Percentiles rank a stretch among this genome's conserved stretches.
phyloP scores from a whole-genome alignment of 2,329 filamentous ascomycete species.

The Colletotrichum kahawae region DNA sequence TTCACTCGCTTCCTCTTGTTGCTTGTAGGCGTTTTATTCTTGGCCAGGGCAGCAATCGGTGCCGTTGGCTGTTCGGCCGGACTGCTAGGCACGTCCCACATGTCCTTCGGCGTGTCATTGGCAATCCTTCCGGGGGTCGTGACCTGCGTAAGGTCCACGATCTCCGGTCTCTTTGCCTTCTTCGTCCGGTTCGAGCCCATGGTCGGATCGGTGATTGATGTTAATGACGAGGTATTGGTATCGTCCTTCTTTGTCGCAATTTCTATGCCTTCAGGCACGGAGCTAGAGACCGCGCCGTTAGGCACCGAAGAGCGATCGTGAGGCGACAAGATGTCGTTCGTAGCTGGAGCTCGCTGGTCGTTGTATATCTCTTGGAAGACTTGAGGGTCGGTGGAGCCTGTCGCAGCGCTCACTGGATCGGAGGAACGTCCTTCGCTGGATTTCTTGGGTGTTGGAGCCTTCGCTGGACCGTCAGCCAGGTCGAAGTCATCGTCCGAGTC shows the following conservation, averaged over 20 bases:
- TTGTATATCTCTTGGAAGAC: conserved; percentile 54
- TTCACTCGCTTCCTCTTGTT: conserved; percentile 14
- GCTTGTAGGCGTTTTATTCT: background rate
- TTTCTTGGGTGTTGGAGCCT: conserved; percentile 1
- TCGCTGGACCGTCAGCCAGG: background rate
- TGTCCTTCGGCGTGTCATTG: conserved; percentile 30
- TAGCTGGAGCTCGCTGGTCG: conserved; percentile 43
- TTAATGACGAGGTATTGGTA: conserved; percentile 22
- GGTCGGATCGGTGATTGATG: conserved; percentile 33
- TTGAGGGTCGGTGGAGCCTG: conserved; percentile 50
- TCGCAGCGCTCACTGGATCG: conserved; percentile 31
- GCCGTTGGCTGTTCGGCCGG: conserved; percentile 28
- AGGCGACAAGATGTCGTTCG: background rate
- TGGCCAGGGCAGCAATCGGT: background rate
- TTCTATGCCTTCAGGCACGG: background rate
- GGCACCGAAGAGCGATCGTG: background rate
- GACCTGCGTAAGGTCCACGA: conserved; percentile 35
- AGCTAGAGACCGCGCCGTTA: background rate
- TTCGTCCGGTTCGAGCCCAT: conserved; percentile 4
- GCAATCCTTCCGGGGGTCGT: conserved; percentile 33
- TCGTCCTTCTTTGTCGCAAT: background rate
- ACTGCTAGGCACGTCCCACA: conserved; percentile 52
- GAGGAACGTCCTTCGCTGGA: conserved; percentile 23
- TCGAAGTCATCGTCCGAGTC: conserved; percentile 19
- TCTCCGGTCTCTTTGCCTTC: background rate